phyloP scores from a whole-genome alignment of 164 flowering plant genomes.

The Liquidambar formosana region DNA sequence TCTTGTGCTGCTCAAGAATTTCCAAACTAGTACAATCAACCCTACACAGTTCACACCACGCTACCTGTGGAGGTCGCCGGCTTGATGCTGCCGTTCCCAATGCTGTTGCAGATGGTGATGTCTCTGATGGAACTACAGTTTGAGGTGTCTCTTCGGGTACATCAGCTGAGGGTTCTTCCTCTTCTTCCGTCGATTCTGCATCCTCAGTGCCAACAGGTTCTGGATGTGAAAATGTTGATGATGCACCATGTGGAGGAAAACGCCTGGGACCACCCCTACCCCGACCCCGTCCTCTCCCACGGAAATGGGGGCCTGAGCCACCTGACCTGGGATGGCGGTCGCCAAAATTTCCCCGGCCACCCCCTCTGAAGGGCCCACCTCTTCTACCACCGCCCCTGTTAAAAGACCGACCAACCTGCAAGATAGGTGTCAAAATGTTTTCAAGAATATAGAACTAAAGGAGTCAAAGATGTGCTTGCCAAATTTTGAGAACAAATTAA shows the following conservation, averaged over 20 bases:
- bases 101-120: not conserved
- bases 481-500: not conserved
- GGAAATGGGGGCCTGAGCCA: slow-evolving; percentile 1
- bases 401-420: slow-evolving; percentile 15
- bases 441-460: slow-evolving; percentile 4
- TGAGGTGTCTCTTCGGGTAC: slow-evolving; percentile 4
- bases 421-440: slow-evolving; percentile 9
- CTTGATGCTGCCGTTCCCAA: slow-evolving; percentile 11
- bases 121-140: slow-evolving; percentile 7
- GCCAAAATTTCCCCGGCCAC: slow-evolving; percentile 20
- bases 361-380: slow-evolving; percentile 21
- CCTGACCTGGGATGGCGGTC: slow-evolving; percentile 3
- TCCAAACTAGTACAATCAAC: slow-evolving; percentile 62
- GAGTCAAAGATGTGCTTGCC: not conserved
- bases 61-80: slow-evolving; percentile 29
- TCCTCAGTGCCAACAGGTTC: slow-evolving; percentile 9
- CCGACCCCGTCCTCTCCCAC: slow-evolving; percentile 18
- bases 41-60: slow-evolving; percentile 69
- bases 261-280: slow-evolving; percentile 10
- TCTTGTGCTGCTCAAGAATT: slow-evolving; percentile 60
- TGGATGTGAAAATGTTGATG: slow-evolving; percentile 13
- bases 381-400: slow-evolving; percentile 26
- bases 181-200: slow-evolving; percentile 5
- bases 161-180: not conserved
- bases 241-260: slow-evolving; percentile 13